Evolutionary conservation across 495 filamentous ascomycete genomes (phyloP).

Genomic region (Penicillium daleae): DNA sequence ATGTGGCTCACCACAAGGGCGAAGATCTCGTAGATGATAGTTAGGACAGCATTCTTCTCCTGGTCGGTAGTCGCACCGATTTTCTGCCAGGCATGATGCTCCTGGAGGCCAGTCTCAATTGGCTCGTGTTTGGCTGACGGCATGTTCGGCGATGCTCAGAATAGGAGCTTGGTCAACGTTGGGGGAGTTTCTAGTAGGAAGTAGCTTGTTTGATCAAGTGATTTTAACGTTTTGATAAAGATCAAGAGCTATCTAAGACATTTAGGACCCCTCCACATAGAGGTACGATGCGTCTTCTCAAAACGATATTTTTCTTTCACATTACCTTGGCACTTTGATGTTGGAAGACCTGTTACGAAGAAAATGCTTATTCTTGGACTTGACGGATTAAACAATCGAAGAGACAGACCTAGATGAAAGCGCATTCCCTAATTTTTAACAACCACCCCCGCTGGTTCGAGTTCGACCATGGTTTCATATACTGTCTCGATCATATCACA

Average conservation of each 20-base stretch:
- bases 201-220: background rate
- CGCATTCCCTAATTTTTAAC: background rate
- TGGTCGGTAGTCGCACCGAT: background rate
- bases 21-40: background rate
- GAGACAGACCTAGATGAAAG: background rate
- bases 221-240: background rate
- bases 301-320: background rate
- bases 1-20: background rate
- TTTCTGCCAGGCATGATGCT: background rate
- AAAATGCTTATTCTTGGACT: background rate
- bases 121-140: background rate
- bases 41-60: background rate
- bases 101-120: background rate
- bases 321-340: background rate
- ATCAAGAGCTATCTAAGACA: background rate
- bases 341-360: background rate
- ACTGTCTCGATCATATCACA: background rate
- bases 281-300: background rate
- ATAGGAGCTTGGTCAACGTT: background rate
- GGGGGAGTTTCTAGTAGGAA: background rate
- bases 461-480: background rate
- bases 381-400: background rate
- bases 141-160: background rate
- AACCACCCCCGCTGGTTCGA: background rate
- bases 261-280: background rate